Evolutionary conservation across 2,329 filamentous ascomycete genomes (phyloP).

Genomic region (Arthrobotrys sphaeroides): DNA sequence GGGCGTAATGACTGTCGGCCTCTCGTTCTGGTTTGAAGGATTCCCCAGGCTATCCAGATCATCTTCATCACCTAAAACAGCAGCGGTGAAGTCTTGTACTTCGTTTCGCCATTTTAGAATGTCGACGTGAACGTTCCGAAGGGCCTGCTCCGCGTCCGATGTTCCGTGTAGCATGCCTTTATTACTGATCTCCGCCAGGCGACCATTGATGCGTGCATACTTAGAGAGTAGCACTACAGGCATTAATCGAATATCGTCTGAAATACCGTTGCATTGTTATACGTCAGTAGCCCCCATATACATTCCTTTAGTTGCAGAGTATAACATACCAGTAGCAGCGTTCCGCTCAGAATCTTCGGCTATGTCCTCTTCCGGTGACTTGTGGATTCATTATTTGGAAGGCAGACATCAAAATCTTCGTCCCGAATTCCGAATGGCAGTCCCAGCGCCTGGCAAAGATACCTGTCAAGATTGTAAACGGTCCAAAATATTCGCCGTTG

Average conservation of each 20-base stretch:
- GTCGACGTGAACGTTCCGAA: constrained; percentile 64
- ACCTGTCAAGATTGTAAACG: constrained; percentile 68
- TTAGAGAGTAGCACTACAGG: constrained; percentile 63
- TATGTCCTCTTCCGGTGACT: constrained; percentile 49
- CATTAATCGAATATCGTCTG: constrained; percentile 58
- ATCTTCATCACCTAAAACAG: constrained; percentile 19
- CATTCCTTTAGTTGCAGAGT: no score
- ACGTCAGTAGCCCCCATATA: no score
- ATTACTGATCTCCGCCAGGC: constrained; percentile 67
- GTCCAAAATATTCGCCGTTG: constrained; percentile 69
- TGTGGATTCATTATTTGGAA: constrained; percentile 65
- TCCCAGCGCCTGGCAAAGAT: constrained; percentile 68
- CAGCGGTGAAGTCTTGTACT: constrained; percentile 63
- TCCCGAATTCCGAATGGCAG: constrained; percentile 68
- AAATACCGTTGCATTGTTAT: no score
- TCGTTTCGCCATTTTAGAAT: constrained; percentile 68
- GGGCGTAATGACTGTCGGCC: constrained; percentile 54
- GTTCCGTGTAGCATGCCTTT: constrained; percentile 65
- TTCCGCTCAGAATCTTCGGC: no score
- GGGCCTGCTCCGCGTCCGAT: constrained; percentile 62
- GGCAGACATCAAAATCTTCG: constrained; percentile 70
- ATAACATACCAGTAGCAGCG: constrained; percentile 8
- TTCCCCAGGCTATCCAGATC: constrained; percentile 59
- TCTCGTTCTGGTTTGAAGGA: background rate
- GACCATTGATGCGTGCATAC: constrained; percentile 65